phyloP scores from a whole-genome alignment of 345 rosid genomes.

The Tarenaya hassleriana region DNA sequence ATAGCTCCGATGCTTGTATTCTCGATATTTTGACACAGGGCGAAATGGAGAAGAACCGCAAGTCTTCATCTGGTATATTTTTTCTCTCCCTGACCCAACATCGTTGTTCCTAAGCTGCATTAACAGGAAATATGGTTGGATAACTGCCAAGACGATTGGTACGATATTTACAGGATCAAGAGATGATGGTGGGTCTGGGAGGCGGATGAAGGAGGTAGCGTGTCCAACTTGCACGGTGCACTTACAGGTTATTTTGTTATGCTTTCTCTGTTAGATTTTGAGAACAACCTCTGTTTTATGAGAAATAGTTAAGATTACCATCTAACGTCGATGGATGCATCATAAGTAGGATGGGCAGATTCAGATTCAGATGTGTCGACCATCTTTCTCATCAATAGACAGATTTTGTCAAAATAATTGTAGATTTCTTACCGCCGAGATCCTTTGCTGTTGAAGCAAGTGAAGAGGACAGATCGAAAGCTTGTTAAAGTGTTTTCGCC shows the following conservation, averaged over 20 bases:
- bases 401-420: no score
- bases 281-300: not conserved
- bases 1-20: constrained; percentile 17
- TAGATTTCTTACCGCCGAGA: no score
- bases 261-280: constrained; percentile 12
- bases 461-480: no score
- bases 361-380: no score
- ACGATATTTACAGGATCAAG: constrained; percentile 45
- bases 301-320: no score
- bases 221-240: constrained; percentile 99
- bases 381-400: no score
- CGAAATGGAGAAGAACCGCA: constrained; percentile 93
- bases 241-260: constrained; percentile 71
- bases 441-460: no score
- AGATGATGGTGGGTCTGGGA: constrained; percentile 65
- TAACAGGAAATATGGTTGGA: not conserved
- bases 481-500: no score
- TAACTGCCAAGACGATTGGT: not conserved
- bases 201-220: constrained; percentile 92
- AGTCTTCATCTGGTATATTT: constrained; percentile 53
- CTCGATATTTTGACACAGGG: constrained; percentile 47
- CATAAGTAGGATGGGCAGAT: no score
- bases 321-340: no score
- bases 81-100: not conserved
- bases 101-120: constrained; percentile 3